Evolutionary conservation across 2,329 filamentous ascomycete species (phyloP), one percentile per base, ranked within the genome.

Genomic region (Aspergillus sp.): DNA sequence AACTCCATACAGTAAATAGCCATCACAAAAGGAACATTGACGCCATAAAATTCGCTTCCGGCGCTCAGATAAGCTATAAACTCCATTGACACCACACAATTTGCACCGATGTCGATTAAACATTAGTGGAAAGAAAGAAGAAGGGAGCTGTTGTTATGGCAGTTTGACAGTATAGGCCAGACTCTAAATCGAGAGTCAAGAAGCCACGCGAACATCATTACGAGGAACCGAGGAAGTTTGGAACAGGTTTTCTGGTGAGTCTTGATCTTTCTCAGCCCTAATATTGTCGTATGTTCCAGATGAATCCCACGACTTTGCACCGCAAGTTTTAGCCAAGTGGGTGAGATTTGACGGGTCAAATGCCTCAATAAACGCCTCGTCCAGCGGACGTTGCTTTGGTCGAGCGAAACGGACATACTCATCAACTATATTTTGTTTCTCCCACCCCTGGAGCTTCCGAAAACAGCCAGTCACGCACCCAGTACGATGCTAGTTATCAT

Each of bases 401-500:
- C 70, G 72, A 0, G 82, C 79, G 64, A 87, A 93, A 1, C 78
- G 77, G 61, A 81, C 79, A 77, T 96, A 96, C 73, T 97, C 93
- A 51, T 85, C 80, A 37, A 95, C 73, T 37, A 90, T 84, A 15
- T 79, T 77, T 1, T 82, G 72, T 1, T 86, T 72, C 17, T 85
- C 78, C 86, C 90, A 90, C 14, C 89, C 86, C 14, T 86, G 83
- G 12, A 90, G 76, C 70, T 90, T 90, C 62, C 92, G 87, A 61
- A 96, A 82, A 57, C 90, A 87, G 17, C 86, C 93, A 49, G 93
- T 84, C n/a, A 95, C 88, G 69, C 92, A 96, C 21, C 93, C 93
- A 17, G 93, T 96, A 57, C 93, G 89, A 70, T 97, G 93, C 83
- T 90, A 60, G 27, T 49, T 39, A 56, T 24, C 19, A 17, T n/a